phyloP scores from a whole-genome alignment of 805 yeast genomes.

The Pichia eremophila region DNA sequence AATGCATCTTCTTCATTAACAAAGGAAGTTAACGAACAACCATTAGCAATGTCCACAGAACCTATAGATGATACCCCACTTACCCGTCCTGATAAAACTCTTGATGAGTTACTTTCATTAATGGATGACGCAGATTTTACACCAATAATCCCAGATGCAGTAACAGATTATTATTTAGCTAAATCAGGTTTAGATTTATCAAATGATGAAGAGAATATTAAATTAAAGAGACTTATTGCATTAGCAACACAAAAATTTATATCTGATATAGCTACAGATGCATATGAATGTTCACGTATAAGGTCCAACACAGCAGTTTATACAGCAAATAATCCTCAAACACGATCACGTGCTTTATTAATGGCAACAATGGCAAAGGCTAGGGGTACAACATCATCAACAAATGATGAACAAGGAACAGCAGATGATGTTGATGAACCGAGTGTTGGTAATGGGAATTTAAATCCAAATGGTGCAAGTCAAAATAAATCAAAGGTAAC shows the following conservation, averaged over 20 bases:
- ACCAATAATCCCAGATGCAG: constrained; percentile 94
- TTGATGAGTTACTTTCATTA: constrained; percentile 74
- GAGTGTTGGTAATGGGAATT: constrained; percentile 12
- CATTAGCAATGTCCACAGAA: too few species aligned
- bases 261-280: constrained; percentile 91
- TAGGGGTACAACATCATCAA: constrained; percentile 9
- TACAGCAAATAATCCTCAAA: constrained; percentile 77
- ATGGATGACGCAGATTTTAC: constrained; percentile 94
- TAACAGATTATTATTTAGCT: constrained; percentile 82
- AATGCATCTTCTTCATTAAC: too few species aligned
- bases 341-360: constrained; percentile 66
- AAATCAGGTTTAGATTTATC: constrained; percentile 45
- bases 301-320: constrained; percentile 84
- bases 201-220: neutral
- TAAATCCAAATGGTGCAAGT: constrained; percentile 6
- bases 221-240: constrained; percentile 72
- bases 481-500: constrained; percentile 50
- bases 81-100: constrained; percentile 68
- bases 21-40: neutral
- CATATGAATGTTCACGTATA: constrained; percentile 90
- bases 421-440: constrained; percentile 26
- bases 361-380: constrained; percentile 41
- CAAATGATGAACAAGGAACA: constrained; percentile 9
- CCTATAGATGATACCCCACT: constrained; percentile 38
- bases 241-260: constrained; percentile 94